Evolutionary conservation across 2,329 filamentous ascomycete genomes (phyloP).

Genomic region (Venturia pyrina): DNA sequence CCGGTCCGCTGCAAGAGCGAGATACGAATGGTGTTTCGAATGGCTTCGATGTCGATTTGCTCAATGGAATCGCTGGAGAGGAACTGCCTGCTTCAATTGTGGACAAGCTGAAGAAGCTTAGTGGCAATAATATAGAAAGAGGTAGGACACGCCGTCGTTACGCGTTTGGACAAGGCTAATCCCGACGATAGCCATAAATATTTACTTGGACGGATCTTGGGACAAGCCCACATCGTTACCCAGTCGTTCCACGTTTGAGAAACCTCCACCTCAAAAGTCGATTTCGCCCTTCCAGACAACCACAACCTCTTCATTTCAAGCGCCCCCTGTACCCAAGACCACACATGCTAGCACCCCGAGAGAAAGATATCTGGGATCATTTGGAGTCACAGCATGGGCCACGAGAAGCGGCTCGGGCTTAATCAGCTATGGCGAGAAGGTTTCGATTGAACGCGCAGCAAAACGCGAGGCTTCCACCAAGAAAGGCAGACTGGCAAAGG

Average conservation of each 20-base stretch:
- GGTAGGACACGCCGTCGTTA: constrained; percentile 20
- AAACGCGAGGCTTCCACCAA: constrained; percentile 45
- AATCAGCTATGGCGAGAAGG: constrained; percentile 69
- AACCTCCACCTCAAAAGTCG: constrained; percentile 3
- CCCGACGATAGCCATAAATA: constrained; percentile 43
- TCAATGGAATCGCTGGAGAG: constrained; percentile 49
- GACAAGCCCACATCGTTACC: constrained; percentile 21
- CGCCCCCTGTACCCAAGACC: constrained; percentile 14
- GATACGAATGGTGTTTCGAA: constrained; percentile 16
- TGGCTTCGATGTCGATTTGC: constrained; percentile 45
- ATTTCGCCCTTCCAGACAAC: constrained; percentile 12
- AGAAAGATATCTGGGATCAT: constrained; percentile 75
- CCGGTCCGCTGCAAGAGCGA: constrained; percentile 5
- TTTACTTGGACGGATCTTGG: constrained; percentile 57
- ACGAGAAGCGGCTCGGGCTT: constrained; percentile 71
- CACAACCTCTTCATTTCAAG: constrained; percentile 14
- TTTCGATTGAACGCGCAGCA: constrained; percentile 80
- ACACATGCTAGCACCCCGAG: constrained; percentile 37
- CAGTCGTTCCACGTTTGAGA: not conserved
- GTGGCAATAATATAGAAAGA: constrained; percentile 45
- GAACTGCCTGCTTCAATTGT: constrained; percentile 35
- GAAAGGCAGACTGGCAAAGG: constrained; percentile 31
- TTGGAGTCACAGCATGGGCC: constrained; percentile 86
- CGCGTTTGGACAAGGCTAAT: constrained; percentile 15
- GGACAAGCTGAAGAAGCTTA: constrained; percentile 37